Evolutionary conservation across 2,329 filamentous ascomycete species (phyloP), one percentile per base, ranked within the genome.

Genomic region (Scytalidium sp.): DNA sequence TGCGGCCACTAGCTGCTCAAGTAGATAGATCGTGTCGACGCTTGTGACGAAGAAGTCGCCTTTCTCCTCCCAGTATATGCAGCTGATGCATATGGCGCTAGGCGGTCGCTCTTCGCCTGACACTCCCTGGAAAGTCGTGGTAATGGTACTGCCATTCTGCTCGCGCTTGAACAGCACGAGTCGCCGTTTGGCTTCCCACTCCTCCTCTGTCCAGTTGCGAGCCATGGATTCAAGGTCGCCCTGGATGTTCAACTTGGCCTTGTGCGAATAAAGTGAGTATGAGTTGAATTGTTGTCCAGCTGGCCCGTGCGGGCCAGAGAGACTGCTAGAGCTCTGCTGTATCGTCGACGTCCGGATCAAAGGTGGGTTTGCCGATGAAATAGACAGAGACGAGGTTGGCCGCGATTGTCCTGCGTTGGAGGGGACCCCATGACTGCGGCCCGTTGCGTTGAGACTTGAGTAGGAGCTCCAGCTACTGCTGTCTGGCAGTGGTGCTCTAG

Each of bases 31-130:
- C 2, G 93, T 97, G 69, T 99, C 94, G 17, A 99, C 94, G 46
- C 92, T 97, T 2, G 94, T 97, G 47, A 97, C 91, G 67, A 85
- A 97, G 69, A 87, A 96, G 62, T 96, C 89, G 43, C 84, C 76
- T 71, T 91, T 95, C 70, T 96, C 91, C 51, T 87, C 87, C 94
- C 94, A 99, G 76, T 85, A 92, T 64, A 99, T 99, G 75, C 94
- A 99, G 70, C 92, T 97, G 66, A 99, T 90, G 71, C 91, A 96
- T 53, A 95, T 93, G 70, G 87, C 91, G 71, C 93, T 88, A 2
- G 85, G 83, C 1, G 86, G 82, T 19, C 91, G 83, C 54, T 96
- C 88, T 61, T 90, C 88, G 13, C 84, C 83, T 15, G 88, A 78
- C 43, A 97, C 85, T 0, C 91, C 76, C 45, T 85, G 83, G 72